Evolutionary conservation across 495 filamentous ascomycete species (phyloP).

Genomic region (Penicillium taxi): DNA sequence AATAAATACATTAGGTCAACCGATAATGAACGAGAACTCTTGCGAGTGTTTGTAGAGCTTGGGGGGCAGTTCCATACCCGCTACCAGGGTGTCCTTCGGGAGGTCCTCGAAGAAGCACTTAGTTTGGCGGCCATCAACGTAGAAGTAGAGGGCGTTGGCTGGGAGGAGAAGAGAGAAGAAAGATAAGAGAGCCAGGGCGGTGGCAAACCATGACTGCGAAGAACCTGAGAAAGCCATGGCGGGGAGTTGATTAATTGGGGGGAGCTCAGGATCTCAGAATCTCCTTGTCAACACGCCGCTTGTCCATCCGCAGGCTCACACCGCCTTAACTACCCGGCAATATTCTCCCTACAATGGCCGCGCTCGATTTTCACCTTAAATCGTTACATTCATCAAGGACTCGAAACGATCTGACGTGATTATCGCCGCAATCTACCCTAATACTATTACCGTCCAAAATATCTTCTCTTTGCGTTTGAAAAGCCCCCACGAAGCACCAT

Average conservation of each 20-base stretch:
- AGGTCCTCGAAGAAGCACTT: slow-evolving; percentile 97
- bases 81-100: slow-evolving; percentile 93
- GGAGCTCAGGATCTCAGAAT: slow-evolving; percentile 1
- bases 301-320: slow-evolving; percentile 12
- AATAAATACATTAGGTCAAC: not conserved
- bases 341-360: slow-evolving; percentile 15
- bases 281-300: slow-evolving; percentile 15
- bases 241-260: slow-evolving; percentile 8
- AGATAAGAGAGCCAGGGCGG: slow-evolving; percentile 28
- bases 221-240: slow-evolving; percentile 30
- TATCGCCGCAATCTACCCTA: too few relatives aligned
- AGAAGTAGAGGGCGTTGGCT: slow-evolving; percentile 87
- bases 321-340: slow-evolving; percentile 17
- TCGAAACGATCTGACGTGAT: too few relatives aligned
- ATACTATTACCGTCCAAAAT: too few relatives aligned
- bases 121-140: slow-evolving; percentile 66
- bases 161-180: slow-evolving; percentile 46
- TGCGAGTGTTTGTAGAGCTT: not conserved
- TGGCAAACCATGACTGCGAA: slow-evolving; percentile 35
- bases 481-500: slow-evolving; percentile 38
- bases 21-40: not conserved
- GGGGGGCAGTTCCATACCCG: slow-evolving; percentile 48
- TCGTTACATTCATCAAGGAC: too few relatives aligned
- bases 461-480: slow-evolving; percentile 4
- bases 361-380: slow-evolving; percentile 15